Percentiles rank a stretch among this genome's conserved stretches.
Evolutionary conservation across 2,329 filamentous ascomycete species (phyloP).

Genomic region (Aaosphaeria arxii): DNA sequence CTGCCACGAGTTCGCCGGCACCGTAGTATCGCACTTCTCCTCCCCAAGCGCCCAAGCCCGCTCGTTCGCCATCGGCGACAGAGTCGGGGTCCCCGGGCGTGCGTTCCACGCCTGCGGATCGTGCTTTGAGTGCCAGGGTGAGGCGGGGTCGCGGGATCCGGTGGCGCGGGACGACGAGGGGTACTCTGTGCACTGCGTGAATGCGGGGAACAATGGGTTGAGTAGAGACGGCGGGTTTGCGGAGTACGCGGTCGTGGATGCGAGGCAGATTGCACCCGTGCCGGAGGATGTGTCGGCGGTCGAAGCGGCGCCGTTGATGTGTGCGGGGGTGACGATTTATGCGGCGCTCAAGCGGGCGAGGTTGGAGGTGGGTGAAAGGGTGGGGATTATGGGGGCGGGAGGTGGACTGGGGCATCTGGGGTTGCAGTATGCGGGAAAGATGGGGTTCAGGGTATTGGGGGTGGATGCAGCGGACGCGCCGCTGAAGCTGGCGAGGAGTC

Average conservation of each 20-base stretch:
- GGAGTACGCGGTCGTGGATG: slow-evolving; percentile 45
- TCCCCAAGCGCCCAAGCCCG: slow-evolving; percentile 17
- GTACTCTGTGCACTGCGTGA: slow-evolving; percentile 41
- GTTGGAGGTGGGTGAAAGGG: slow-evolving; percentile 27
- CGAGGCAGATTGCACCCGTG: slow-evolving; percentile 35
- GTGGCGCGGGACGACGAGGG: slow-evolving; percentile 34
- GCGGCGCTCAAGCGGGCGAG: slow-evolving; percentile 38
- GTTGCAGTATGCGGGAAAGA: slow-evolving; percentile 25
- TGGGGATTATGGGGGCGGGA: slow-evolving; percentile 42
- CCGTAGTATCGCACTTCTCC: slow-evolving; percentile 32
- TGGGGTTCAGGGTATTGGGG: slow-evolving; percentile 37
- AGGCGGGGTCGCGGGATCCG: slow-evolving; percentile 12
- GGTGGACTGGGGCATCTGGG: slow-evolving; percentile 32
- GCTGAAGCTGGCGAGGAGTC: slow-evolving; percentile 32
- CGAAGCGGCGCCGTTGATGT: slow-evolving; percentile 43
- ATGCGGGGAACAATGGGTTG: slow-evolving; percentile 28
- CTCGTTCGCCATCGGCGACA: slow-evolving; percentile 24
- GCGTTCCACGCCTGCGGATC: slow-evolving; percentile 41
- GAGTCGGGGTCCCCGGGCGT: slow-evolving; percentile 43
- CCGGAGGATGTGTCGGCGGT: slow-evolving; percentile 33
- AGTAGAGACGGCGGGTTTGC: slow-evolving; percentile 40
- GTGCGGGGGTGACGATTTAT: slow-evolving; percentile 43
- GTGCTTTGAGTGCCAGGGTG: slow-evolving; percentile 41
- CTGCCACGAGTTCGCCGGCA: slow-evolving; percentile 48
- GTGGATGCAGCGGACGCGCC: slow-evolving; percentile 39